A percentile compares a stretch with the other conserved stretches of the same genome.
phyloP scores from a whole-genome alignment of 2,329 filamentous ascomycete species.

The Aspergillus uvarum region DNA sequence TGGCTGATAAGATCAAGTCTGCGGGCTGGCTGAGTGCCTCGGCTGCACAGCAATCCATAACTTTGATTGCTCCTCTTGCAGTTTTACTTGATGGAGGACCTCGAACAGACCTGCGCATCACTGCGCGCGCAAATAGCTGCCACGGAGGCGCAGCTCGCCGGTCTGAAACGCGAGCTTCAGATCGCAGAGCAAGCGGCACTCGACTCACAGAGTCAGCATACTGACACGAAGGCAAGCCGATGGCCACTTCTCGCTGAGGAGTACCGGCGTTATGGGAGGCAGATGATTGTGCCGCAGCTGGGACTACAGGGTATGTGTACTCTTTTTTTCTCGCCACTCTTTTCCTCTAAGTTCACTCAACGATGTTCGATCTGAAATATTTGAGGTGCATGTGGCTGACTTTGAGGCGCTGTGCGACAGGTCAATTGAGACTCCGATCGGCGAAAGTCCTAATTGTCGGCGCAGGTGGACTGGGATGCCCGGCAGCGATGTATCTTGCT shows the following conservation, averaged over 20 bases:
- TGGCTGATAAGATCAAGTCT: not conserved
- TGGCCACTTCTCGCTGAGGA: conserved; percentile 74
- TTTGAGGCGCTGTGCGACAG: conserved; percentile 43
- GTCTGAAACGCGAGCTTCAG: conserved; percentile 38
- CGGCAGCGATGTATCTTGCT: conserved; percentile 87
- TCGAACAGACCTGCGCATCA: conserved; percentile 32
- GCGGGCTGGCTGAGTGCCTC: not conserved
- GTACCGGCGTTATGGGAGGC: conserved; percentile 83
- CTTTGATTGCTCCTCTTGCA: not conserved
- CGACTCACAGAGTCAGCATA: not conserved
- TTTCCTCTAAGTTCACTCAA: not conserved
- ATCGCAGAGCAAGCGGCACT: conserved; percentile 30
- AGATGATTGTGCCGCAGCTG: conserved; percentile 82
- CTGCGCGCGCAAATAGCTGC: conserved; percentile 38
- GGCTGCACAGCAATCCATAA: not conserved
- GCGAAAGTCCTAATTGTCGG: conserved; percentile 78
- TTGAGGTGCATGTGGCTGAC: conserved; percentile 7
- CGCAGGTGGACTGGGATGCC: conserved; percentile 85
- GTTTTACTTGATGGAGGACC: conserved; percentile 17
- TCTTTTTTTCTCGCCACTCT: not conserved
- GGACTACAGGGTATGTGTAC: conserved; percentile 66
- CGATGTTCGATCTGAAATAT: not conserved
- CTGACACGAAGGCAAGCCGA: conserved; percentile 28
- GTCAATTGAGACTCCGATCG: conserved; percentile 70
- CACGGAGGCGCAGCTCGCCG: conserved; percentile 37